phyloP scores from a whole-genome alignment of 257 asterid species.

The Coffea eugenioides region DNA sequence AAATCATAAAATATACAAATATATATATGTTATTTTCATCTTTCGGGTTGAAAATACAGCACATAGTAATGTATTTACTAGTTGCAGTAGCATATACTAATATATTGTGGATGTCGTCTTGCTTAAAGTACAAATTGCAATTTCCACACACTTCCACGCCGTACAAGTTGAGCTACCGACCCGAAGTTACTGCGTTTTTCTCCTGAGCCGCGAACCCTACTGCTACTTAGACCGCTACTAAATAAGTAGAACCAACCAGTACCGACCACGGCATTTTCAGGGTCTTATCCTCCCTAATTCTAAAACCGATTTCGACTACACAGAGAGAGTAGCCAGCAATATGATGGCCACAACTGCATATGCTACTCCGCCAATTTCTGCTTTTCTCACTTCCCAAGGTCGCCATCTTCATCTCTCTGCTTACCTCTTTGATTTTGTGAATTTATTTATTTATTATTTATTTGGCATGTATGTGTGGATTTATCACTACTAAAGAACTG shows the following conservation, averaged over 20 bases:
- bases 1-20: too few relatives aligned
- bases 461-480: too few relatives aligned
- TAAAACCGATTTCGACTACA: neutral
- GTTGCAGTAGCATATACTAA: neutral
- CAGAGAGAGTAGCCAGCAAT: neutral
- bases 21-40: too few relatives aligned
- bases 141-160: too few relatives aligned
- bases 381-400: slow-evolving; percentile 41
- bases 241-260: neutral
- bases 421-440: neutral
- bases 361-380: slow-evolving; percentile 35
- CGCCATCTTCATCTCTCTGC: neutral
- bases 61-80: neutral
- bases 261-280: neutral
- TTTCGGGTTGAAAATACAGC: neutral
- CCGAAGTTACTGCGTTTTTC: too few relatives aligned
- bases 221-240: too few relatives aligned
- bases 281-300: neutral
- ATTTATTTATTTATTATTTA: too few relatives aligned
- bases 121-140: too few relatives aligned
- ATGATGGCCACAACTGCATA: slow-evolving; percentile 42
- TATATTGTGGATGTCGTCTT: neutral
- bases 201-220: neutral
- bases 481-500: neutral
- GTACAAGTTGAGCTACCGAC: too few relatives aligned